Conservation (phyloP, 2,329 filamentous ascomycete genomes). For the Coniochaeta hoffmannii region DNA sequence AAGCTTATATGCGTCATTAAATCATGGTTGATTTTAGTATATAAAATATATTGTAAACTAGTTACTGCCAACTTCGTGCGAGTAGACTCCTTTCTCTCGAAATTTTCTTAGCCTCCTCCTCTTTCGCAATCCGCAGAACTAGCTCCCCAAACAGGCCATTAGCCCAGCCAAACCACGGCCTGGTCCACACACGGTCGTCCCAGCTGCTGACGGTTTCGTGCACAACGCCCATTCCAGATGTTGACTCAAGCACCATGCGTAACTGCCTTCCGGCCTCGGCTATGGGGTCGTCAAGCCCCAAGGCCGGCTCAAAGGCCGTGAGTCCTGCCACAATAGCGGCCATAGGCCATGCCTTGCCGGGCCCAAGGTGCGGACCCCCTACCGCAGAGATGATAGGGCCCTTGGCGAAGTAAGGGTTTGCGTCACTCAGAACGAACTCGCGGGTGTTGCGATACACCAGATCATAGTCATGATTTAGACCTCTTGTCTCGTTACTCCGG, state of each 20-base stretch:
- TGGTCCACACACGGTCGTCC: conserved; percentile 29
- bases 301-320: conserved; percentile 28
- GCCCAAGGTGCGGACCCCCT: conserved; percentile 61
- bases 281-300: conserved; percentile 13
- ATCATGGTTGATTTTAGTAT: too few species aligned
- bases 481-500: not conserved
- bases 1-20: too few species aligned
- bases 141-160: conserved; percentile 35
- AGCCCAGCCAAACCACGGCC: conserved; percentile 39
- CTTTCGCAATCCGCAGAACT: conserved; percentile 24
- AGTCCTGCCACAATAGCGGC: conserved; percentile 44
- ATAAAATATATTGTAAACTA: too few species aligned
- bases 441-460: conserved; percentile 71
- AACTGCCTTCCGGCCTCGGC: conserved; percentile 26
- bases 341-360: conserved; percentile 50
- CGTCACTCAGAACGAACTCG: conserved; percentile 64
- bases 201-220: conserved; percentile 41
- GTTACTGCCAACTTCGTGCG: conserved; percentile 21
- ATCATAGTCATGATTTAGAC: conserved; percentile 35
- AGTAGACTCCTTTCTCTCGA: conserved; percentile 15
- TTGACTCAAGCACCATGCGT: conserved; percentile 31
- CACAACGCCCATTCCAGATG: conserved; percentile 34
- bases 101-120: conserved; percentile 16
- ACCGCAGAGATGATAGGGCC: conserved; percentile 64
- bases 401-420: conserved; percentile 71